These are phyloP conservation scores for Candida sonorensis DNA, from an alignment of 805 yeast genomes.

Conservation along the genomic window DNA sequence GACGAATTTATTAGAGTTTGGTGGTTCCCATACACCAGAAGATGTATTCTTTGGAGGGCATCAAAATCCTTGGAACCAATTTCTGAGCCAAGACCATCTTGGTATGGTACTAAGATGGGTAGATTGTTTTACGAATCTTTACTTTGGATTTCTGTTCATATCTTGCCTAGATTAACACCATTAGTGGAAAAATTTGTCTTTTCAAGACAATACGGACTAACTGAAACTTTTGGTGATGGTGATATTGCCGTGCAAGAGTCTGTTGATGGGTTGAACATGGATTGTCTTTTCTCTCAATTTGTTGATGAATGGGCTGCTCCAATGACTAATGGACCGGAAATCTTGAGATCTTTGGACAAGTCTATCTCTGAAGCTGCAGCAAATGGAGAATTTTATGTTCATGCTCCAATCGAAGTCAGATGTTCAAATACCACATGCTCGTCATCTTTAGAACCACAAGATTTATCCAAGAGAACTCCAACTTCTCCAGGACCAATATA, in stretches of 20 bases:
- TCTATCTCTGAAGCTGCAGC: constrained; percentile 55
- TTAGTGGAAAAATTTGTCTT: constrained; percentile 80
- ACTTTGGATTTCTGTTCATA: constrained; percentile 69
- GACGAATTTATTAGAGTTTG: constrained; percentile 89
- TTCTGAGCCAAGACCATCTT: constrained; percentile 60
- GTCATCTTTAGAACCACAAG: constrained; percentile 28
- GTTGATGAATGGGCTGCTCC: constrained; percentile 99
- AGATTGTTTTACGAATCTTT: constrained; percentile 73
- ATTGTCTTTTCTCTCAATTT: constrained; percentile 87
- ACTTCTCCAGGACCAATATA: constrained; percentile 70
- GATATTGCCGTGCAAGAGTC: constrained; percentile 69
- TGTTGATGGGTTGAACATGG: constrained; percentile 89
- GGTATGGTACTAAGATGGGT: constrained; percentile 82
- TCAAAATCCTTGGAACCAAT: constrained; percentile 60
- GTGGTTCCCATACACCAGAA: constrained; percentile 95
- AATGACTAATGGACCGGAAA: constrained; percentile 65
- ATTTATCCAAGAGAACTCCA: constrained; percentile 43
- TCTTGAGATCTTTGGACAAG: constrained; percentile 54
- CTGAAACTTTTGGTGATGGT: constrained; percentile 54
- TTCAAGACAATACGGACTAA: constrained; percentile 71
- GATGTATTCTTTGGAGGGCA: constrained; percentile 90
- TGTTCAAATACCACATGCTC: constrained; percentile 77
- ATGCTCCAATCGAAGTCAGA: constrained; percentile 92
- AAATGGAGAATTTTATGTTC: constrained; percentile 68
- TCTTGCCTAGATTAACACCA: constrained; percentile 76